Conservation (phyloP, 1,139 yeast genomes). For the Kurtzmaniella quercitrusa region DNA sequence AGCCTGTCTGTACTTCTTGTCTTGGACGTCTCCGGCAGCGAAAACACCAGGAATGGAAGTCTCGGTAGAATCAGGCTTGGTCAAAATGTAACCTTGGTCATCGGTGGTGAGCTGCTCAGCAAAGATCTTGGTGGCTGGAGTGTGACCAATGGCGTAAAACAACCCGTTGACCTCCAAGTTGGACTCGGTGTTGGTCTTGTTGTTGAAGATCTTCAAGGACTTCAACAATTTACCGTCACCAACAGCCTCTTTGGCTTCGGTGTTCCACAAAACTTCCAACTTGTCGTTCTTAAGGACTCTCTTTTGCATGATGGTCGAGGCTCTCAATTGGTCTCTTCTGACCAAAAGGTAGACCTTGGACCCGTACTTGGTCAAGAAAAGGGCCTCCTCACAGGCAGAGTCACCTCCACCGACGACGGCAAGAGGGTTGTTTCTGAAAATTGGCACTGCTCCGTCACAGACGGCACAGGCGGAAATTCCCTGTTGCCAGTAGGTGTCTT, state of each 20-base stretch:
- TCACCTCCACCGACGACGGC: constrained; percentile 99
- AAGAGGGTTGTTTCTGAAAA: constrained; percentile 94
- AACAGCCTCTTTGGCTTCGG: constrained; percentile 81
- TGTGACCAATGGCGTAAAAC: constrained; percentile 97
- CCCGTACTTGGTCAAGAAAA: constrained; percentile 93
- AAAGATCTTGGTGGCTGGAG: constrained; percentile 84
- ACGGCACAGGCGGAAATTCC: constrained; percentile 99
- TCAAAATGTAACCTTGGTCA: constrained; percentile 81
- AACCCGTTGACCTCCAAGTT: constrained; percentile 84
- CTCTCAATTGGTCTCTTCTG: constrained; percentile 90
- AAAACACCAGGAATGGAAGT: constrained; percentile 91
- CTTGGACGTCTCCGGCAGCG: constrained; percentile 99
- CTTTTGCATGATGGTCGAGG: constrained; percentile 94
- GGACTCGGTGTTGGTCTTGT: constrained; percentile 60
- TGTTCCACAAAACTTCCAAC: constrained; percentile 85
- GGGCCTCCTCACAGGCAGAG: constrained; percentile 98
- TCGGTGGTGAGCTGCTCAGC: constrained; percentile 77
- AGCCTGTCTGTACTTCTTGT: constrained; percentile 95
- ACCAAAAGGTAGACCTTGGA: constrained; percentile 91
- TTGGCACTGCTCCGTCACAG: constrained; percentile 99
- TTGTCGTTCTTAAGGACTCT: constrained; percentile 80
- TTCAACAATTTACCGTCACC: constrained; percentile 84
- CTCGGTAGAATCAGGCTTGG: constrained; percentile 81
- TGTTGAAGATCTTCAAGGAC: constrained; percentile 60
- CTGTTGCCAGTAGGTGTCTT: constrained; percentile 96